Evolutionary conservation across 495 filamentous ascomycete species (phyloP).

Genomic region (Penicillium macrosclerotiorum): DNA sequence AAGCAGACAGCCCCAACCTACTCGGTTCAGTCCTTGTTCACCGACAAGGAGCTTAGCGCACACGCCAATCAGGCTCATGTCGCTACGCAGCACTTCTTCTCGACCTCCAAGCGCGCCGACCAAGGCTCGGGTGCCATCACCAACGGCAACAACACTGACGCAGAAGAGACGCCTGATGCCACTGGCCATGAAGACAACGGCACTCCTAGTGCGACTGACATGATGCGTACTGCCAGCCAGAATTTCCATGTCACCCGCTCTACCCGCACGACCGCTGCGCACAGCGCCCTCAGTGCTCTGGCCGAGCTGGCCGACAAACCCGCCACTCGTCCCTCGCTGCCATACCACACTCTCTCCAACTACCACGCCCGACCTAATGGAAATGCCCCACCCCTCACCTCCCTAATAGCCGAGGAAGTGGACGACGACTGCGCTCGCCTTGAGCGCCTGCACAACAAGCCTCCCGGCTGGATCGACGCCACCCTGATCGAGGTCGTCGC

Average conservation of each 20-base stretch:
- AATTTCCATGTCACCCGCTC: constrained; percentile 69
- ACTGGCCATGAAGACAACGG: constrained; percentile 54
- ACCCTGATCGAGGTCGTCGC: constrained; percentile 37
- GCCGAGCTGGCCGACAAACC: constrained; percentile 64
- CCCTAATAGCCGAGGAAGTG: constrained; percentile 56
- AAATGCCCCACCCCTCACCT: constrained; percentile 48
- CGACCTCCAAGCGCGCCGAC: constrained; percentile 49
- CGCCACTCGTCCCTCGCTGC: constrained; percentile 61
- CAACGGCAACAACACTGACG: constrained; percentile 46
- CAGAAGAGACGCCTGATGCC: constrained; percentile 43
- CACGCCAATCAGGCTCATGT: constrained; percentile 70
- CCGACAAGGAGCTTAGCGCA: constrained; percentile 83
- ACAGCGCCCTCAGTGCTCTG: constrained; percentile 56
- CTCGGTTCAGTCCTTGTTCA: constrained; percentile 87
- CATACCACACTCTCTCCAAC: constrained; percentile 56
- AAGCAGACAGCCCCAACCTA: constrained; percentile 55
- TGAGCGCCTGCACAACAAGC: constrained; percentile 39
- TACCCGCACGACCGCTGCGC: constrained; percentile 54
- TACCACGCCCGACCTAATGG: constrained; percentile 46
- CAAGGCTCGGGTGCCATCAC: constrained; percentile 39
- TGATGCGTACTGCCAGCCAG: constrained; percentile 69
- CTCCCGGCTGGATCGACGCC: constrained; percentile 37
- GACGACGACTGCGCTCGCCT: constrained; percentile 60
- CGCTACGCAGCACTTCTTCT: constrained; percentile 58
- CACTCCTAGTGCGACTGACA: constrained; percentile 55